These are phyloP conservation scores for Pseudogymnoascus sp. DNA, from an alignment of 2,329 filamentous ascomycete genomes.

Conservation along the genomic window DNA sequence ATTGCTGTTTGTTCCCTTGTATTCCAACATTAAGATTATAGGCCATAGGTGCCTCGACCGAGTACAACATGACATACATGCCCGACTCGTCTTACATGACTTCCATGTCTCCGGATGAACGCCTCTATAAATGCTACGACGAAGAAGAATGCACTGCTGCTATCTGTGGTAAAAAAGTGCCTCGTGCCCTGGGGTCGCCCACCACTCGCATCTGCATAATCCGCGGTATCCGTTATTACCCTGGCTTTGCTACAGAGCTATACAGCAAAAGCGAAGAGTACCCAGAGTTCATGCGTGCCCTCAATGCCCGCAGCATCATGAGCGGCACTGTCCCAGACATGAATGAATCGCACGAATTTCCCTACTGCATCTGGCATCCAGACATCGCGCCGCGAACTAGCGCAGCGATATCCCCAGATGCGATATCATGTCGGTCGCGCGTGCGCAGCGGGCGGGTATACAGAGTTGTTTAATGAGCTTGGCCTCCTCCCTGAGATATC, in stretches of 20 bases:
- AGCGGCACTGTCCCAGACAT: constrained; percentile 28
- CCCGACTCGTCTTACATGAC: no score
- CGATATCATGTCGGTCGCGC: constrained; percentile 32
- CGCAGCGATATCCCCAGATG: constrained; percentile 27
- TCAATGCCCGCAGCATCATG: constrained; percentile 32
- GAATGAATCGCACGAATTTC: constrained; percentile 19
- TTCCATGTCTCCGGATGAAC: no score
- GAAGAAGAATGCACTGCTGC: constrained; percentile 14
- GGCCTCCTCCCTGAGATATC: constrained; percentile 31
- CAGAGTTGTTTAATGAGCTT: constrained; percentile 29
- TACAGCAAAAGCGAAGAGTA: neutral
- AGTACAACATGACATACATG: no score
- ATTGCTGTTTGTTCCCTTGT: no score
- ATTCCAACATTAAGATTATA: no score
- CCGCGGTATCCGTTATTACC: neutral
- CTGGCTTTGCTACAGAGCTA: neutral
- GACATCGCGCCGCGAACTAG: constrained; percentile 29
- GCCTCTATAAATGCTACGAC: no score
- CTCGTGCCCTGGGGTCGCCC: neutral
- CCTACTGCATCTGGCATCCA: constrained; percentile 37
- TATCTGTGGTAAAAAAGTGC: neutral
- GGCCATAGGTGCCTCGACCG: no score
- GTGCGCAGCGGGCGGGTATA: constrained; percentile 33
- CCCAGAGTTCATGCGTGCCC: constrained; percentile 13
- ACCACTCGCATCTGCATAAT: neutral